Evolutionary conservation across 306 rosid species (phyloP), one percentile per base, ranked within the genome.

Genomic region (Ormosia semicastrata): DNA sequence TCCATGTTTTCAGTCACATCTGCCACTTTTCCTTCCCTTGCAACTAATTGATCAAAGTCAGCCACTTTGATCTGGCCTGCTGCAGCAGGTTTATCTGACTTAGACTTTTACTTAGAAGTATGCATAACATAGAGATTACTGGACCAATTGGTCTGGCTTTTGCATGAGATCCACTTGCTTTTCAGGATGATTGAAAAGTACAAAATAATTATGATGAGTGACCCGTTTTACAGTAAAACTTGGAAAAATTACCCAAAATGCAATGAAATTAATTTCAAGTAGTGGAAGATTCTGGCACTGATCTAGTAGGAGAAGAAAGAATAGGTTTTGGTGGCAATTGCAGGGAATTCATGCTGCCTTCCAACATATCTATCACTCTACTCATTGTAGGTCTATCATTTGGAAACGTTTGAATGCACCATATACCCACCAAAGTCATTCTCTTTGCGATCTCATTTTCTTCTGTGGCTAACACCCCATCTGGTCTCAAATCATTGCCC

Each of bases 291-390:
- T 73, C 24, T 6, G 13, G 0, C 9, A 0, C 7, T 2, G 57
- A 58, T 29, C 70, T 75, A 6, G 81, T 36, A 29, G 85, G 84
- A 54, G 85, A 30, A 30, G 33, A 80, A 8, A 87, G 7, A 14
- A 46, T 0, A 49, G 90, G 92, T 46, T 77, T 89, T 34, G 90
- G 90, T 12, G 92, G 92, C 1, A 80, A 41, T 15, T 78, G 75
- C 8, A 85, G 29, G 7, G 69, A 67, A 24, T 80, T 77, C 10
- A 68, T 2, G 57, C 53, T 85, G 37, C 83, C 87, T 80, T 87
- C 71, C 8, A 89, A 24, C 92, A 89, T 89, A 32, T 89, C 90
- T 53, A 89, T 65, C 54, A 86, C 92, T 43, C 29, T 76, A 49
- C 69, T 86, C 72, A 86, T 86, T 13, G 84, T 71, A 24, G 90